phyloP scores from a whole-genome alignment of 2,329 filamentous ascomycete genomes.

The Gaeumannomyces sp. region DNA sequence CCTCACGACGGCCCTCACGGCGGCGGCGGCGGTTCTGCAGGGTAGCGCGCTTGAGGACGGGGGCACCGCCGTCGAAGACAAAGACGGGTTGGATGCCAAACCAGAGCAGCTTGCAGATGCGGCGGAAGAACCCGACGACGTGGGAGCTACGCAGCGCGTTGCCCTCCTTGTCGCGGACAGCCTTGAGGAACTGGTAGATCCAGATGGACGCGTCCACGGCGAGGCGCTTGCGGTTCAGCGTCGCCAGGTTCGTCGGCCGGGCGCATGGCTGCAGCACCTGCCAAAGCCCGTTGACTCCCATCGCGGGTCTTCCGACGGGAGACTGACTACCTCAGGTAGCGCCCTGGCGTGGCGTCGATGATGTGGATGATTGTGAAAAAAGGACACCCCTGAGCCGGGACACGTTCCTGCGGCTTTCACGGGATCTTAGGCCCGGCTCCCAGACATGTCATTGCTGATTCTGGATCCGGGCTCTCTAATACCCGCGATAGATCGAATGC shows the following conservation, averaged over 20 bases:
- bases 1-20: conserved; percentile 82
- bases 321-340: background rate
- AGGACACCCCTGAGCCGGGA: background rate
- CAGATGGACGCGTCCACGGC: conserved; percentile 98
- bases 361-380: background rate
- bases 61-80: conserved; percentile 95
- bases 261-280: conserved; percentile 92
- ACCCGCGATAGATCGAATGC: background rate
- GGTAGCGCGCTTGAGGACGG: conserved; percentile 83
- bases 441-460: background rate
- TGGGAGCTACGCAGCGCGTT: conserved; percentile 95
- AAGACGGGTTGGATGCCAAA: conserved; percentile 96
- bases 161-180: conserved; percentile 95
- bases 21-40: conserved; percentile 72
- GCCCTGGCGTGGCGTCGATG: background rate
- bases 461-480: background rate
- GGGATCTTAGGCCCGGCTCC: background rate
- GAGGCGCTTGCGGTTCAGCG: conserved; percentile 90
- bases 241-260: conserved; percentile 91
- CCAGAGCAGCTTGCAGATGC: conserved; percentile 96
- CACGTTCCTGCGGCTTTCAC: background rate
- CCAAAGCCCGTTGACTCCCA: conserved; percentile 99
- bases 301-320: conserved; percentile 32
- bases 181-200: conserved; percentile 99
- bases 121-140: conserved; percentile 93